These are phyloP conservation scores for Oryza glaberrima DNA, from an alignment of 176 grass and related monocot species.

Conservation along the genomic window DNA sequence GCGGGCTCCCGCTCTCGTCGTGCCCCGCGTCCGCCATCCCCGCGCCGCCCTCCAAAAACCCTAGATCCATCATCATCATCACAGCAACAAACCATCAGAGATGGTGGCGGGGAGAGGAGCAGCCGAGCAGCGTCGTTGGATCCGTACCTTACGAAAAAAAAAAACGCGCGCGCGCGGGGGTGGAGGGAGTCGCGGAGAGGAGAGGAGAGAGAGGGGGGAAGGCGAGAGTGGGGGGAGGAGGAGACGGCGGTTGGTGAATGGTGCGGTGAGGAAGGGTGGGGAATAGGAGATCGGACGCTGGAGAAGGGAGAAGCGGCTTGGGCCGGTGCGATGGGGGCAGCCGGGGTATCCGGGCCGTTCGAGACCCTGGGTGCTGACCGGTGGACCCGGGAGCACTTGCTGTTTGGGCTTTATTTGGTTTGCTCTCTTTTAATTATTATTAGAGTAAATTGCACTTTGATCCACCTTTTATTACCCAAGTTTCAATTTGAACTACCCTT, in stretches of 20 bases:
- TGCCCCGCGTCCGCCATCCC: conserved; percentile 60
- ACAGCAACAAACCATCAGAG: not conserved
- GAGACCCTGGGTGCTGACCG: not conserved
- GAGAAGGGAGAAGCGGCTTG: conserved; percentile 50
- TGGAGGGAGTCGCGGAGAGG: not conserved
- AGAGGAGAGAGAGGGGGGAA: not conserved
- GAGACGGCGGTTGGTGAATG: conserved; percentile 19
- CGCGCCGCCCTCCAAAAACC: conserved; percentile 37
- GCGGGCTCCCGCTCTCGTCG: conserved; percentile 61
- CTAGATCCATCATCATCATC: conserved; percentile 58
- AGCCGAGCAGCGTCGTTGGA: conserved; percentile 21
- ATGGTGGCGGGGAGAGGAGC: not conserved
- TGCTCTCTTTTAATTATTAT: not conserved
- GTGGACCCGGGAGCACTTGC: conserved; percentile 11
- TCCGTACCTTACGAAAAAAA: conserved; percentile 52
- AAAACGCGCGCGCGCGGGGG: conserved; percentile 32
- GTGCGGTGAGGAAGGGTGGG: conserved; percentile 52
- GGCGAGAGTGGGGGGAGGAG: not conserved
- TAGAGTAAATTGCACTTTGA: no score
- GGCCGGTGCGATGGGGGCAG: conserved; percentile 48
- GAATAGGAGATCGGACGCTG: conserved; percentile 76
- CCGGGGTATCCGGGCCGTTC: conserved; percentile 58
- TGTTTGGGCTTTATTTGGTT: not conserved
- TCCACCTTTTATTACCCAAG: no score
- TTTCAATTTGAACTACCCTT: no score